Evolutionary conservation across 192 early-diverging fungal genomes (phyloP), one percentile per base, ranked within the genome.

Genomic region (Piromyces sp.): DNA sequence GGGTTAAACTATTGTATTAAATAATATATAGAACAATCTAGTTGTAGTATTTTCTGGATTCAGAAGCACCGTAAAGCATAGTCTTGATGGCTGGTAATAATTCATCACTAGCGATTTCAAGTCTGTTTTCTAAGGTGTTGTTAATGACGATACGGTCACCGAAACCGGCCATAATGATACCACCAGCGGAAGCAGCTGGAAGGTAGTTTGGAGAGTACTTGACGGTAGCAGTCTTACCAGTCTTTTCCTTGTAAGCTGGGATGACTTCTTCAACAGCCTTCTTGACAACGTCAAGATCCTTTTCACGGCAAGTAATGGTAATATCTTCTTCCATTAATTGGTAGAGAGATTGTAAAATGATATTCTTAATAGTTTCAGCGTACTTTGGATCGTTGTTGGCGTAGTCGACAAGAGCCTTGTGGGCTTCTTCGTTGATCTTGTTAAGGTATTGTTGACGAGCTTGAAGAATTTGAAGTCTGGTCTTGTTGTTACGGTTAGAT

Each of bases 401-500:
- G 26, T 95, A 86, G 30, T 87, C 84, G 30, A 87, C 81, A 30
- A 99, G 89, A 79, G 89, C 86, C 40, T 80, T 82, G 79, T 89
- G 87, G 13, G 95, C 88, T 22, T 96, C 94, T 26, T 85, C 86
- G 82, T 95, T 94, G 37, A 98, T 88, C 26, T 93, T 89, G 80
- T 95, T 92, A 36, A 99, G 87, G 83, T 96, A 88, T 82, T 93
- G 88, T 84, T 99, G 96, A 81, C 96, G 95, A 30, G 92, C 89
- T 86, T 95, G 91, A 42, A 99, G 90, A 31, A 97, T 89, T 80
- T 90, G 90, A 81, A 99, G 91, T 81, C 96, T 93, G 78, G 95
- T 93, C 89, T 97, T 97, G 94, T 99, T 99, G 85, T 97, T 92
- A 81, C 94, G 92, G 84, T 96, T 98, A 30, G 97, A 98, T 83